Evolutionary conservation across 2,329 filamentous ascomycete genomes (phyloP), one percentile per base, ranked within the genome.

Genomic region (Penicillium hordei): DNA sequence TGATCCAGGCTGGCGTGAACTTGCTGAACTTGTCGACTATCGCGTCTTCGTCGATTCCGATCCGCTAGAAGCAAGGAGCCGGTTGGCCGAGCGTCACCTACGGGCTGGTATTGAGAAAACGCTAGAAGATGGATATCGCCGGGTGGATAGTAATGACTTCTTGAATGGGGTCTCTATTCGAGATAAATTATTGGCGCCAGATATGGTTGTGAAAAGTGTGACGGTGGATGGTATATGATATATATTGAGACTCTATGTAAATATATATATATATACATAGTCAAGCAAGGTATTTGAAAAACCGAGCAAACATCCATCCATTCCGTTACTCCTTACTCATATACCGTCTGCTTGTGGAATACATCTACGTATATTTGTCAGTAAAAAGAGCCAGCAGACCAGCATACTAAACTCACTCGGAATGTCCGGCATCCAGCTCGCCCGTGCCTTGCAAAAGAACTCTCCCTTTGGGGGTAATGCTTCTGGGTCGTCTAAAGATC

Each of bases 381-480:
- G 67, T 53, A 23, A n/a, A 45, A 48, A 0, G 9, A 17, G 6
- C 15, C 2, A 25, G 31, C 15, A 19, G 2, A 2, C 19, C n/a
- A 39, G 19, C 21, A 33, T n/a, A 19, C 10, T 29, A 27, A 40
- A 66, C 76, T 62, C 63, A 79, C 79, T 71, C 39, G 73, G 73
- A 48, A 82, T 71, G 63, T 80, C 76, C 3, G 79, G 80, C 79
- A 82, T 82, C 82, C 82, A 84, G 1, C 62, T 68, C 5, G 76
- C 72, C 56, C 79, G 70, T 39, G 73, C 66, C 52, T 75, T 81
- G 66, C 80, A 83, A 61, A 83, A 84, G 70, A 84, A 84, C 60
- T 84, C 81, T 0, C 81, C 82, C 63, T 82, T 83, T 0, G 81
- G 81, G 6, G 80, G 78, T 10, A 83, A 66, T 50, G 69, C 73